Percentiles rank a stretch among this genome's conserved stretches.
phyloP scores from a whole-genome alignment of 257 asterid genomes.

The Solanum paucissectum region DNA sequence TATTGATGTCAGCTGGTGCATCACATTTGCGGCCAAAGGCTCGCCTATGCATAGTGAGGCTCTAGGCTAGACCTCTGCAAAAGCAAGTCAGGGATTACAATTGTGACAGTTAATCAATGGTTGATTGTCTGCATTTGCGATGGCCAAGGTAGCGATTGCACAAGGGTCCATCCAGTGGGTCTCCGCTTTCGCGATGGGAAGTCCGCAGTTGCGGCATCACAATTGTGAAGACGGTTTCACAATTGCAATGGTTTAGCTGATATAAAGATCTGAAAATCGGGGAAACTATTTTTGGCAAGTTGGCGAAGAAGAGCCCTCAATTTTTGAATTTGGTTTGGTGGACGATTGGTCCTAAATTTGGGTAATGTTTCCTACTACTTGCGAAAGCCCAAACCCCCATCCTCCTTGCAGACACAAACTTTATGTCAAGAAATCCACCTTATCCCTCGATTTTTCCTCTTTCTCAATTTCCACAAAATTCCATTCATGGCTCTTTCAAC shows the following conservation, averaged over 20 bases:
- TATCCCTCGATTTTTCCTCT: neutral
- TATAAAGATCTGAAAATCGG: neutral
- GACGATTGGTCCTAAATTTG: neutral
- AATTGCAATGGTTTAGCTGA: neutral
- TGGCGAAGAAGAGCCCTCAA: neutral
- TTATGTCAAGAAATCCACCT: neutral
- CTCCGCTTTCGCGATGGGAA: neutral
- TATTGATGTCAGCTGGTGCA: neutral
- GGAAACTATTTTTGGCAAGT: neutral
- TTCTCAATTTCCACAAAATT: neutral
- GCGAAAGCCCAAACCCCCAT: neutral
- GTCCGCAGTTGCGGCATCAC: neutral
- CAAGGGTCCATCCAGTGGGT: neutral
- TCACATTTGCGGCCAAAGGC: neutral
- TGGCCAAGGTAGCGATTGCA: neutral
- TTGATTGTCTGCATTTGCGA: neutral
- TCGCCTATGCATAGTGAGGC: neutral
- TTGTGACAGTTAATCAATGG: neutral
- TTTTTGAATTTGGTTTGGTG: neutral
- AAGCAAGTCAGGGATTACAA: neutral
- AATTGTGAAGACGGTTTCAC: neutral
- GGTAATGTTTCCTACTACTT: neutral
- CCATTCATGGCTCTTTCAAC: neutral
- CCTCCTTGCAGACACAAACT: neutral
- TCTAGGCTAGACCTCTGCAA: neutral